Base-by-base conservation (phyloP, 1,284 basidiomycete genomes). In the Cryptococcus wingfieldii region DNA sequence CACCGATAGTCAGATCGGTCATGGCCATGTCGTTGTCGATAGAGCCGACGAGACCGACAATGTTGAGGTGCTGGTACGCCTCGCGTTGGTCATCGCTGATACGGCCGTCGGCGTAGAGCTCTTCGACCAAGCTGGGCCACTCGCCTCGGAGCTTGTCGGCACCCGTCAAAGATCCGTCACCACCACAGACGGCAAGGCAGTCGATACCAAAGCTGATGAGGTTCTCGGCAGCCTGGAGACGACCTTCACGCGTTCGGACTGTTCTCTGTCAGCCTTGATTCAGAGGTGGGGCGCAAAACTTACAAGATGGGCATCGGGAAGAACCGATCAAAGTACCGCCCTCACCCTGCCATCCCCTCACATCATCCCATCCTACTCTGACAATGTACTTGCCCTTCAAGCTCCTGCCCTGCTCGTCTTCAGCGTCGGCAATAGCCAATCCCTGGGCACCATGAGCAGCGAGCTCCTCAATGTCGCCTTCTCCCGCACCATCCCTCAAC, bases 21-120 rank as follows among this genome's bases (percentile, higher is more conserved):
- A 96, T 83, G 23, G 90, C 88, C 92, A 98, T 96, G 76, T 98
- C 96, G 72, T 98, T 98, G 79, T 98, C 95, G 74, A 99, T 98
- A 5, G 91, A 95, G 44, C 95, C 95, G 51, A 98, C 95, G 27
- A 98, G 85, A 43, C 96, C 95, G 64, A 94, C 95, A 68, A 99
- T 97, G 77, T 86, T 90, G 64, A 99, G 86, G 67, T 97, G 89
- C 7, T 83, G 80, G 70, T 94, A 87, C 9, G 79, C 78, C 42
- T 81, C 72, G 27, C 83, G 82, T 71, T 97, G 89, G 50, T 85
- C 85, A 28, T 84, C 80, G 1, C 84, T 85, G 72, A 98, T 97
- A 61, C 82, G 81, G 58, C 81, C 90, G 70, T 85, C 78, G 16
- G 82, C 67, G 46, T 81, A 80, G 23, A 98, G 82, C 47, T 86